phyloP scores from a whole-genome alignment of 768 basidiomycete species.

The Amanita muscaria region DNA sequence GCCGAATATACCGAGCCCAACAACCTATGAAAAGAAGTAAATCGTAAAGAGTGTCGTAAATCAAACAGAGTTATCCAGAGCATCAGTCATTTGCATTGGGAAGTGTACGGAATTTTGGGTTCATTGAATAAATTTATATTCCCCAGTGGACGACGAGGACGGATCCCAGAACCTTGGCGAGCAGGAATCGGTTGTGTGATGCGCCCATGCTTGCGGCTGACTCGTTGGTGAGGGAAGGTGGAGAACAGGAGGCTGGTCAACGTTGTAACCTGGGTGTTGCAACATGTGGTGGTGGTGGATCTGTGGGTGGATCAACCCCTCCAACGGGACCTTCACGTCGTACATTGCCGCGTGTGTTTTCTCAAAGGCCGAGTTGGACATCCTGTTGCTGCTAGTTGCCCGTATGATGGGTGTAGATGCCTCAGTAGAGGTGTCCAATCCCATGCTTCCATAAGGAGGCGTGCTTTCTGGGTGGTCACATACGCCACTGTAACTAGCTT shows the following conservation, averaged over 20 bases:
- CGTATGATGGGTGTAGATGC: background rate
- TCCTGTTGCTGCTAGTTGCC: background rate
- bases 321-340: slow-evolving; percentile 22
- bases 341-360: slow-evolving; percentile 18
- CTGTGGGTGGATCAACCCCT: slow-evolving; percentile 9
- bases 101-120: background rate
- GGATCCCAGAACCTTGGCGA: slow-evolving; percentile 3
- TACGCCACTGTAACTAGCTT: background rate
- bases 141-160: slow-evolving; percentile 1
- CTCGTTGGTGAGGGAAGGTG: background rate
- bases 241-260: slow-evolving; percentile 7
- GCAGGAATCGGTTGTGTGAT: background rate
- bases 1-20: background rate
- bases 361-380: slow-evolving; percentile 17
- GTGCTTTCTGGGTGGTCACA: background rate
- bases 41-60: too few species aligned
- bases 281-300: slow-evolving; percentile 13
- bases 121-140: slow-evolving; percentile 1
- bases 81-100: too few species aligned
- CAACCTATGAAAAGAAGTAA: too few species aligned
- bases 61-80: too few species aligned
- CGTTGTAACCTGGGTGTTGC: slow-evolving; percentile 14
- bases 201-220: background rate
- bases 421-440: slow-evolving; percentile 5
- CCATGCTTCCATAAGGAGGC: slow-evolving; percentile 1